Evolutionary conservation across 1,284 basidiomycete species (phyloP).

Genomic region (Cystobasidium slooffiae): DNA sequence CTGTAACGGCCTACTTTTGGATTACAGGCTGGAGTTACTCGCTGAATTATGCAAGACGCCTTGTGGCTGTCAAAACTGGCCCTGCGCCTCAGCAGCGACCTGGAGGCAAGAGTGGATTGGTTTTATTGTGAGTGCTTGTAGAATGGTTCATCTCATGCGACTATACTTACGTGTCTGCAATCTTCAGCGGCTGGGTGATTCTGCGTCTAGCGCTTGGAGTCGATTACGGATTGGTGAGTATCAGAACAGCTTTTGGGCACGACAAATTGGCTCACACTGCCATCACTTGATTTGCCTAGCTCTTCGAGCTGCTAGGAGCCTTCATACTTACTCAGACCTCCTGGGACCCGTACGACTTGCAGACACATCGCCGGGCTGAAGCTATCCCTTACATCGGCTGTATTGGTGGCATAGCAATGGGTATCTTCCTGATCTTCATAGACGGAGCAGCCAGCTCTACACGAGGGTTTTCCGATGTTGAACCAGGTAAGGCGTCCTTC

Average conservation of each 20-base stretch:
- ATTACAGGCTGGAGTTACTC: constrained; percentile 24
- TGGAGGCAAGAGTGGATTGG: constrained; percentile 19
- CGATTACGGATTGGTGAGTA: constrained; percentile 32
- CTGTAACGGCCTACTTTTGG: not conserved
- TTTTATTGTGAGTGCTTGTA: constrained; percentile 23
- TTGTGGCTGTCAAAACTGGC: constrained; percentile 7
- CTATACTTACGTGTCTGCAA: no score
- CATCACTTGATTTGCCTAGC: not conserved
- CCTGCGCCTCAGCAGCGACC: constrained; percentile 14
- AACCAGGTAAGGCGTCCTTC: constrained; percentile 18
- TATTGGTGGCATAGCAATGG: constrained; percentile 35
- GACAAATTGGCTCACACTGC: not conserved
- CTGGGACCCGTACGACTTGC: constrained; percentile 18
- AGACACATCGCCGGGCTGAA: constrained; percentile 29
- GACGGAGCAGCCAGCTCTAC: constrained; percentile 6
- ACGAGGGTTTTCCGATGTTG: constrained; percentile 28
- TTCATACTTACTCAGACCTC: constrained; percentile 36
- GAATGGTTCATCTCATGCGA: no score
- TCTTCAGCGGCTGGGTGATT: constrained; percentile 33
- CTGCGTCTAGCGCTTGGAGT: constrained; percentile 30
- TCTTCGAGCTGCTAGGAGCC: constrained; percentile 40
- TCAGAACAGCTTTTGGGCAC: not conserved
- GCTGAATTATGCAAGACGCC: constrained; percentile 31
- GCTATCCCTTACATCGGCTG: constrained; percentile 34
- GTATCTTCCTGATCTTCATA: constrained; percentile 21